Base-by-base conservation (phyloP, 2,329 filamentous ascomycete species). In the Grosmannia huntii region DNA sequence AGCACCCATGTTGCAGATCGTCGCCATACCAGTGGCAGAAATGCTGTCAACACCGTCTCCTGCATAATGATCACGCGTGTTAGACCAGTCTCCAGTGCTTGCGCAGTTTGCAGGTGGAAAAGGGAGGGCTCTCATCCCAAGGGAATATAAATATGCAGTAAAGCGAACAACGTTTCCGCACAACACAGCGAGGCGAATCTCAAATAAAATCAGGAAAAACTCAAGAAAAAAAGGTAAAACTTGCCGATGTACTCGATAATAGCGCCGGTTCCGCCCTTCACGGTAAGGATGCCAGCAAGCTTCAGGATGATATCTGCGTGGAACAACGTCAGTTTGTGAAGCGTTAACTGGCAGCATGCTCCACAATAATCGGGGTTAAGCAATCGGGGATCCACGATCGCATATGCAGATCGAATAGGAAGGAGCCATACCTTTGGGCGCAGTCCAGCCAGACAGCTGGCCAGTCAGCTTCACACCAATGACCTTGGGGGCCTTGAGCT, bases 181-280 rank as follows among this genome's bases (percentile, higher is more conserved):
- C 7, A 28, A 28, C 28, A 28, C 28, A 28, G 28, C 28, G 28
- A 28, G 28, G 28, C 28, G 7, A 28, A 28, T 5, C 5, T 28
- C 28, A 28, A 28, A 28, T 4, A 28, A 28, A 28, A 3, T 7
- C 28, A 28, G 28, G 7, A 7, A 5, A 7, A 28, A 5, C 7
- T 28, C 28, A 7, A 28, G 28, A 7, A 28, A 5, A 28, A 9
- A 33, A 33, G 11, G 31, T 33, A 7, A 33, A 86, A 72, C 89
- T 95, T 55, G 99, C 79, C 0, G 89, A 90, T 87, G 70, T 96
- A 96, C 73, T 99, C 94, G 60, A 99, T 89, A 59, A 99, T 87
- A 67, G 83, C 96, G 28, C 94, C 94, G 38, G 94, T 99, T 51
- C 94, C 94, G 62, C 94, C 94, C 59, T 90, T 83, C 50, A 99